These are phyloP conservation scores for Delitschia confertaspora DNA, from an alignment of 495 filamentous ascomycete genomes.

Conservation along the genomic window DNA sequence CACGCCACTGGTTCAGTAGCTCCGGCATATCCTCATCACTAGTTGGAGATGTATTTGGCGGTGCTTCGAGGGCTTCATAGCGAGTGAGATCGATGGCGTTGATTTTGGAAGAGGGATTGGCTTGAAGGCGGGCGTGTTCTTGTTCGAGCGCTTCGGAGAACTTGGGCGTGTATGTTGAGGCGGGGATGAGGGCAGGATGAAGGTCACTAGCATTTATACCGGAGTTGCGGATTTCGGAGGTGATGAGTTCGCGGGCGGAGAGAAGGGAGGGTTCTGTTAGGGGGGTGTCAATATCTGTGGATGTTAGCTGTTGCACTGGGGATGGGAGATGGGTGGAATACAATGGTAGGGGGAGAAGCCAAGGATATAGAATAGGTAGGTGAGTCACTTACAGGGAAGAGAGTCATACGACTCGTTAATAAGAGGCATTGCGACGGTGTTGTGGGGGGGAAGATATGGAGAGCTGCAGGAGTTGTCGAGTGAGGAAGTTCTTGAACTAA, in stretches of 20 bases:
- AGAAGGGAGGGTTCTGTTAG: slow-evolving; percentile 66
- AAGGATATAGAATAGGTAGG: slow-evolving; percentile 9
- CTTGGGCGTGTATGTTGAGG: slow-evolving; percentile 30
- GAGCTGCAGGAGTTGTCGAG: slow-evolving; percentile 4
- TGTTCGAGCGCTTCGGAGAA: slow-evolving; percentile 55
- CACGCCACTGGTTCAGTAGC: slow-evolving; percentile 27
- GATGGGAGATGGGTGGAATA: slow-evolving; percentile 18
- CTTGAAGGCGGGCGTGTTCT: slow-evolving; percentile 53
- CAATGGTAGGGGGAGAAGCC: background rate
- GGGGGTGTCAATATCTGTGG: slow-evolving; percentile 33
- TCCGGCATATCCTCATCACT: slow-evolving; percentile 24
- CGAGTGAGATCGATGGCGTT: slow-evolving; percentile 67
- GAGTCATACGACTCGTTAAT: slow-evolving; percentile 70
- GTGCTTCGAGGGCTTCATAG: slow-evolving; percentile 59
- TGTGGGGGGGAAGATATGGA: slow-evolving; percentile 12
- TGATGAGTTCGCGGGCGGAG: slow-evolving; percentile 47
- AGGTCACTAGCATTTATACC: slow-evolving; percentile 36
- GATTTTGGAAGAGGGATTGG: slow-evolving; percentile 37
- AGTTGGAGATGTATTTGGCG: slow-evolving; percentile 23
- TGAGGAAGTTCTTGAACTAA: slow-evolving; percentile 22
- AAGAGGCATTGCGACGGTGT: slow-evolving; percentile 47
- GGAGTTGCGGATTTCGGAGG: slow-evolving; percentile 46
- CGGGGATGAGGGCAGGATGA: slow-evolving; percentile 38
- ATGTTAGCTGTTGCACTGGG: slow-evolving; percentile 6
- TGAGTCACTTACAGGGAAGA: slow-evolving; percentile 65